Conservation (phyloP, 1,284 basidiomycete genomes). For the Pholiota adiposa region DNA sequence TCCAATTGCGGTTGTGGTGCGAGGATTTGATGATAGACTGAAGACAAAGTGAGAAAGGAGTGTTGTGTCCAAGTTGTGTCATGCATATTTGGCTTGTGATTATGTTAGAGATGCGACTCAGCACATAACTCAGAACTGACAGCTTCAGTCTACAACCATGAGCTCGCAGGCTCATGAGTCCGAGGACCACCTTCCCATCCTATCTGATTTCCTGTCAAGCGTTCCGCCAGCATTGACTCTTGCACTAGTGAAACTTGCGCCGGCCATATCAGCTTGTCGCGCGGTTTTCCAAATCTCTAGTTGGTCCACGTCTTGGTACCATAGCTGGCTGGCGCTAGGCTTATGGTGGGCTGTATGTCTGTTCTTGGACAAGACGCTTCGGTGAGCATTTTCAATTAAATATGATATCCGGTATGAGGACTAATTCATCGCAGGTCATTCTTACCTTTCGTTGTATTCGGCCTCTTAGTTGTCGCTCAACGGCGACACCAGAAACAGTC, state of each 20-base stretch:
- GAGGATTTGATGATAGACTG: too few species aligned
- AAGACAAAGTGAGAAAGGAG: neutral
- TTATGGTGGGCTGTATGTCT: constrained; percentile 83
- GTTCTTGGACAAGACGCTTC: constrained; percentile 56
- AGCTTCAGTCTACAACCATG: neutral
- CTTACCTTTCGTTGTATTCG: constrained; percentile 44
- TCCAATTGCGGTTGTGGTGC: too few species aligned
- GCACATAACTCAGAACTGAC: too few species aligned
- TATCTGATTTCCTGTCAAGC: constrained; percentile 56
- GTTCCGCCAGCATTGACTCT: constrained; percentile 64
- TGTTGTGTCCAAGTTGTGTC: neutral
- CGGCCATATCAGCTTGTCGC: constrained; percentile 54
- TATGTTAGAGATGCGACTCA: neutral
- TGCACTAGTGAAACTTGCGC: constrained; percentile 62
- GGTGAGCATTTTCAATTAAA: constrained; percentile 41
- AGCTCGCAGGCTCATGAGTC: constrained; percentile 12
- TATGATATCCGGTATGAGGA: constrained; percentile 3
- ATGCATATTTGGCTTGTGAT: constrained; percentile 2
- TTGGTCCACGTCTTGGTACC: constrained; percentile 66
- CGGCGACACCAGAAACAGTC: constrained; percentile 17
- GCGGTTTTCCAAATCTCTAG: constrained; percentile 55
- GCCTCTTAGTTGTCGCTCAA: constrained; percentile 35
- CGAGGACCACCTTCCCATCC: constrained; percentile 23
- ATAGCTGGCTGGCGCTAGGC: constrained; percentile 70
- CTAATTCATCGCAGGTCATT: constrained; percentile 41